These are phyloP conservation scores for Gilbertella persicaria DNA, from an alignment of 371 early-diverging fungal species.

Conservation along the genomic window DNA sequence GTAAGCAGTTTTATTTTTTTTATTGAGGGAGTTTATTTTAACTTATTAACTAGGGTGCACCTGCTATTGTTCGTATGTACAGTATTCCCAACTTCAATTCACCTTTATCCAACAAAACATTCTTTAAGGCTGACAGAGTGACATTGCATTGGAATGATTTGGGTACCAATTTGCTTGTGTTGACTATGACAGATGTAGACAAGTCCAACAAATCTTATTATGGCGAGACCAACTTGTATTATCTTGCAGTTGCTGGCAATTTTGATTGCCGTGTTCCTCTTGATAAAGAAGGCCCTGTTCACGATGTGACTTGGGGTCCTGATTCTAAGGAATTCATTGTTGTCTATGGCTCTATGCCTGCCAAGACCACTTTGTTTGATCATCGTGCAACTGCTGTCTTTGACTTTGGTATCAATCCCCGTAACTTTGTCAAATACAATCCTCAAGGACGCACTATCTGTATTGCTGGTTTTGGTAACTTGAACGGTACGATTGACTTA, in stretches of 20 bases:
- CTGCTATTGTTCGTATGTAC: slow-evolving; percentile 83
- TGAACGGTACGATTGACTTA: slow-evolving; percentile 90
- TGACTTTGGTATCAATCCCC: slow-evolving; percentile 83
- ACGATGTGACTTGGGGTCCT: slow-evolving; percentile 95
- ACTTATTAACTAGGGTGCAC: slow-evolving; percentile 62
- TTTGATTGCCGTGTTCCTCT: slow-evolving; percentile 91
- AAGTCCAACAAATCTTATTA: slow-evolving; percentile 95
- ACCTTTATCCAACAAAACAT: slow-evolving; percentile 86
- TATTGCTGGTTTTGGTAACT: slow-evolving; percentile 95
- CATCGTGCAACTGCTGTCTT: slow-evolving; percentile 82
- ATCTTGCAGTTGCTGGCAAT: slow-evolving; percentile 87
- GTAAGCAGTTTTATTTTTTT: slow-evolving; percentile 26
- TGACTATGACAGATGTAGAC: slow-evolving; percentile 95
- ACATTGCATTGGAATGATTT: slow-evolving; percentile 92
- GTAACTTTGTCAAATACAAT: slow-evolving; percentile 87
- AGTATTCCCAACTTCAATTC: slow-evolving; percentile 73
- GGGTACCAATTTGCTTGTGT: slow-evolving; percentile 88
- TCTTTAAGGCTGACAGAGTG: slow-evolving; percentile 92
- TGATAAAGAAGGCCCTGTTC: slow-evolving; percentile 91
- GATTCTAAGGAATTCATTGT: slow-evolving; percentile 95
- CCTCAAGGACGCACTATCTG: slow-evolving; percentile 87
- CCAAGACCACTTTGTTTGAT: slow-evolving; percentile 91
- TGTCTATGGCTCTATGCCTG: slow-evolving; percentile 93
- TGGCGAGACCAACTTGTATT: slow-evolving; percentile 92
- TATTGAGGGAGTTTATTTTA: slow-evolving; percentile 13